These are phyloP conservation scores for Coniferiporia weirii DNA, from an alignment of 1,284 basidiomycete genomes.

Conservation along the genomic window DNA sequence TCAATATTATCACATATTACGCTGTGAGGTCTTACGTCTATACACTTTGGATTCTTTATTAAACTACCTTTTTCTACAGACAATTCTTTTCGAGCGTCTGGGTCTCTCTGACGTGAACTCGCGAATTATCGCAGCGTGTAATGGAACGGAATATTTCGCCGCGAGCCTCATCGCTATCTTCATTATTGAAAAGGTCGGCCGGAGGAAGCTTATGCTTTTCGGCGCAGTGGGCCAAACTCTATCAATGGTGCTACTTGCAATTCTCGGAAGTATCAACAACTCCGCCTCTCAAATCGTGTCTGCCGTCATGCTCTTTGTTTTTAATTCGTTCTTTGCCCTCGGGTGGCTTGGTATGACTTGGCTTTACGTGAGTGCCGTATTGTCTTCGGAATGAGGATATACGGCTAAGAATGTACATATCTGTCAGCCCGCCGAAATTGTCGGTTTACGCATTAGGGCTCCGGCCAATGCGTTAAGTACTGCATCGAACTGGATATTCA, in stretches of 20 bases:
- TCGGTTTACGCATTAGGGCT: conserved; percentile 55
- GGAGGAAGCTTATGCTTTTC: conserved; percentile 64
- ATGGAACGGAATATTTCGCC: conserved; percentile 65
- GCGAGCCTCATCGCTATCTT: conserved; percentile 53
- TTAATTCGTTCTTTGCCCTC: conserved; percentile 68
- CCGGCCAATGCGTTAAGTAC: conserved; percentile 66
- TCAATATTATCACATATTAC: conserved; percentile 61
- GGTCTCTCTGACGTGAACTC: conserved; percentile 56
- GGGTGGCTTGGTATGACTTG: conserved; percentile 74
- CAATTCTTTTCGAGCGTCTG: conserved; percentile 53
- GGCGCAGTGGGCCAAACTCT: conserved; percentile 61
- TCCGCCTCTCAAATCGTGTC: conserved; percentile 46
- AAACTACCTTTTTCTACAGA: conserved; percentile 29
- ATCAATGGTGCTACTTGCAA: conserved; percentile 55
- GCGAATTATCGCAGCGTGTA: conserved; percentile 62
- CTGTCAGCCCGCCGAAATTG: conserved; percentile 57
- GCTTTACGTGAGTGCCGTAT: conserved; percentile 46
- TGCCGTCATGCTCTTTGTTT: conserved; percentile 58
- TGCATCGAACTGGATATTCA: conserved; percentile 66
- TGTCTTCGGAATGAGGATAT: not conserved
- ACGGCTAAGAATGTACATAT: not conserved
- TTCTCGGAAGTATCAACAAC: conserved; percentile 47
- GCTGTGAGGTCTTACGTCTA: conserved; percentile 21
- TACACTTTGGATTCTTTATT: not conserved
- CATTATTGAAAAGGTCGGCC: conserved; percentile 58